phyloP scores from a whole-genome alignment of 768 basidiomycete genomes.

The Termitomyces sp. region DNA sequence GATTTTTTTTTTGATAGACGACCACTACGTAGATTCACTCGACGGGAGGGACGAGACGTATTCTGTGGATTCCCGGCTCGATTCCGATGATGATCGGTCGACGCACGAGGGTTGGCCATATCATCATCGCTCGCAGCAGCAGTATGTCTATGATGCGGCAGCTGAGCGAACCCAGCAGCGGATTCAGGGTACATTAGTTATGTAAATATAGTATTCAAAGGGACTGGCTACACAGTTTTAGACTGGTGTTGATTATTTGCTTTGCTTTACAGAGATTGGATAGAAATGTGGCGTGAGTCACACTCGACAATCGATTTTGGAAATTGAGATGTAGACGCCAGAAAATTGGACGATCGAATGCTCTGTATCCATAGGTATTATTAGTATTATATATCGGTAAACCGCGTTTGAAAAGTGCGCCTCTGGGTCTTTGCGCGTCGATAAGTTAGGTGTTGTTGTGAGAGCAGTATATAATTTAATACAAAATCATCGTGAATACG shows the following conservation, averaged over 20 bases:
- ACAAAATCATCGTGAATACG: slow-evolving; percentile 41
- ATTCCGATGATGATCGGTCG: slow-evolving; percentile 41
- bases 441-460: not conserved
- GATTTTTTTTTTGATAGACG: slow-evolving; percentile 16
- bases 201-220: not conserved
- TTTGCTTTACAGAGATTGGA: too few relatives aligned
- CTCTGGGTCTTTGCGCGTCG: too few relatives aligned
- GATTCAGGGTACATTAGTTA: slow-evolving; percentile 43
- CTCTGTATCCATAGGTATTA: too few relatives aligned
- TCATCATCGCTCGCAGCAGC: slow-evolving; percentile 52
- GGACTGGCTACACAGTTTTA: not conserved
- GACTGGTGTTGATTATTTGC: not conserved
- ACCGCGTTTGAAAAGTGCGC: too few relatives aligned
- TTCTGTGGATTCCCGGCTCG: slow-evolving; percentile 26
- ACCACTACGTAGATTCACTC: slow-evolving; percentile 57
- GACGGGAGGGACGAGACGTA: slow-evolving; percentile 30
- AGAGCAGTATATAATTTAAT: not conserved
- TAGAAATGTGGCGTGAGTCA: too few relatives aligned
- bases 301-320: too few relatives aligned
- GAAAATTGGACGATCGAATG: too few relatives aligned
- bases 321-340: too few relatives aligned
- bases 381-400: too few relatives aligned
- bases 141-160: slow-evolving; percentile 86
- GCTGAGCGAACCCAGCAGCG: slow-evolving; percentile 71
- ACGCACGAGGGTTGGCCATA: slow-evolving; percentile 21